Evolutionary conservation across 148 eudicot genomes (phyloP), one percentile per base, ranked within the genome.

Genomic region (Silene conica): DNA sequence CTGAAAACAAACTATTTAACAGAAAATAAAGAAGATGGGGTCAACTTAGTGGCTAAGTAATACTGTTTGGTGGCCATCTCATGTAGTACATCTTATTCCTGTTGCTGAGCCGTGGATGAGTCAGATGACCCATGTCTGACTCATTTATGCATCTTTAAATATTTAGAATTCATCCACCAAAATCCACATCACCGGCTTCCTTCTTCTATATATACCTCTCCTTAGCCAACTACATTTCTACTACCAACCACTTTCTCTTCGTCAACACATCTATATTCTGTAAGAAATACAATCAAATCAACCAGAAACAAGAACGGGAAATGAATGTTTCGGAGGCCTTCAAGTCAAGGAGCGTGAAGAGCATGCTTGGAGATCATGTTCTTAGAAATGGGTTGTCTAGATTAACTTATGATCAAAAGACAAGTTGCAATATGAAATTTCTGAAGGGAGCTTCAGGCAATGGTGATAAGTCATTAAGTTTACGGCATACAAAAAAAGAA

Each of bases 271-370:
- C 55, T 23, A 66, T 1, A 22, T 12, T 1, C 55, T 18, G 14
- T 3, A 41, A 57, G 18, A 3, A 38, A 31, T 5, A 28, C 52
- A 50, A 25, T 7, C 14, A 64, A 4, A 52, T 25, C 5, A 52
- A n/a, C 6, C 11, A 22, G 28, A 70, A 13, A 8, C 31, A 13
- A 10, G 21, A 3, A 60, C 31, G 28, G 31, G 21, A 63, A 78
- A 72, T 78, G 80, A 78, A 69, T 59, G 73, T 69, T 76, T 60
- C 78, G 5, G 20, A 59, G 31, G 73, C 60, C 31, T 69, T 70
- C 79, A 70, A 77, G 63, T 50, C 79, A 63, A 77, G 63, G 54
- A 77, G 70, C 20, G 52, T 71, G 79, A 77, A 71, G 55, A 77
- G 70, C 60, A 77, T 77, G 74, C 74, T 77, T 31, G 70, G 74